Base-by-base conservation (phyloP, 306 rosid genomes). In the Quillaja saponaria region DNA sequence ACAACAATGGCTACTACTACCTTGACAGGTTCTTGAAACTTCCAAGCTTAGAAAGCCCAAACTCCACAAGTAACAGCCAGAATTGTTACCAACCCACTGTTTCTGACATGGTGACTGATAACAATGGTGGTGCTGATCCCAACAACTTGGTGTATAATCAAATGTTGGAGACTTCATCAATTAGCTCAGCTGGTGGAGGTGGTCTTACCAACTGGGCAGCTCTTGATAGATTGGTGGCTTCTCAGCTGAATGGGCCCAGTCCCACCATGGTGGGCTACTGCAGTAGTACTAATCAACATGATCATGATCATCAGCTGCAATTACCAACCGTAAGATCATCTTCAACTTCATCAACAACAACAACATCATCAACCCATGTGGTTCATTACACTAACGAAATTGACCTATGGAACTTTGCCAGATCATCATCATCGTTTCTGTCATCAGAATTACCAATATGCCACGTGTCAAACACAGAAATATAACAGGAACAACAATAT, bases 201-300 rank as follows among this genome's bases (percentile, higher is more conserved):
- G 75, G 81, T 3, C 77, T 87, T 41, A 60, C 89, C 48, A 81
- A 69, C 73, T 92, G 98, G 98, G 85, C 76, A 10, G 78, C 88
- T 0, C 68, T 92, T 19, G 98, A 92, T 66, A 79, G 90, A n/a
- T 77, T 92, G 0, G 92, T 88, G 5, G 98, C 96, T 1, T 88
- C 87, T 8, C 98, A 88, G 38, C 80, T 88, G 5, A 92, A 88
- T 58, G 91, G 92, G 28, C 86, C 1, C 85, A 80, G 38, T 9
- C 73, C 86, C 70, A 67, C 69, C 16, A 64, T 69, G 55, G 1
- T 39, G 2, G 56, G 20, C 3, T 77, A 61, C 28, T 60, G 71
- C 67, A 63, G 52, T 6, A 65, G 50, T 12, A 39, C 13, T 39
- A 6, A 8, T 39, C 12, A 39, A 2, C 44, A 39, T 37, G 66